A percentile compares a stretch with the other conserved stretches of the same genome.
phyloP scores from a whole-genome alignment of 2,329 filamentous ascomycete species.

The Aureobasidium pullulans region DNA sequence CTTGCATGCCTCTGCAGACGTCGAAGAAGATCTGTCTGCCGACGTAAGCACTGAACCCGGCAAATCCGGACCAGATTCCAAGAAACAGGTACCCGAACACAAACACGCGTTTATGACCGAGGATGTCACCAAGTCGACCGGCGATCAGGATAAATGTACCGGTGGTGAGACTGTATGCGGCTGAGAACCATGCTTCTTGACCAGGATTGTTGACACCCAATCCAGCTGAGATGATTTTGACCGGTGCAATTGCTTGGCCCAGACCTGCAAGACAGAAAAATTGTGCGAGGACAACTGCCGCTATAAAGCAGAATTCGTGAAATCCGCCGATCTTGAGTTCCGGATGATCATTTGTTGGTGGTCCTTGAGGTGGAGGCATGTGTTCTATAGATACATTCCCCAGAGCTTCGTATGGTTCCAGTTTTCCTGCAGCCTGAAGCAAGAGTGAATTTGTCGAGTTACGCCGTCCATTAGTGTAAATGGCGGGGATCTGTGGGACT shows the following conservation, averaged over 20 bases:
- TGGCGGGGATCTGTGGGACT: constrained; percentile 22
- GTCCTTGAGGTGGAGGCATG: not conserved
- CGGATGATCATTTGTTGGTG: not conserved
- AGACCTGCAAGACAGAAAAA: constrained; percentile 24
- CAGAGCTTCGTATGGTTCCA: constrained; percentile 16
- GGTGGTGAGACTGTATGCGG: constrained; percentile 36
- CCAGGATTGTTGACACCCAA: constrained; percentile 36
- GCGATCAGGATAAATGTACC: constrained; percentile 40
- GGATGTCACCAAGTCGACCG: constrained; percentile 37
- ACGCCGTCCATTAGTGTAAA: constrained; percentile 18
- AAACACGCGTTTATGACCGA: constrained; percentile 37
- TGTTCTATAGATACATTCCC: constrained; percentile 15
- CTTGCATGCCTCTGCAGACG: constrained; percentile 33
- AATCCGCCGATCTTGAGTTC: constrained; percentile 18
- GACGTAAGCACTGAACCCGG: constrained; percentile 32
- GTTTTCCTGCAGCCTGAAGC: constrained; percentile 15
- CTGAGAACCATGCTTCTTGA: constrained; percentile 37
- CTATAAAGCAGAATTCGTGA: constrained; percentile 21
- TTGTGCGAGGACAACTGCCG: constrained; percentile 22
- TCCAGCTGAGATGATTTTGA: constrained; percentile 39
- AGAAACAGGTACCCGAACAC: constrained; percentile 34
- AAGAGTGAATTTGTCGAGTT: constrained; percentile 21
- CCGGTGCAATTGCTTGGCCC: constrained; percentile 29
- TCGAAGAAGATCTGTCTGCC: constrained; percentile 29
- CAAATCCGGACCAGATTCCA: constrained; percentile 33